A percentile compares a stretch with the other conserved stretches of the same genome.
These are phyloP conservation scores for Miscanthus lutarioriparius DNA, from an alignment of 176 grass and related monocot genomes.

Conservation along the genomic window DNA sequence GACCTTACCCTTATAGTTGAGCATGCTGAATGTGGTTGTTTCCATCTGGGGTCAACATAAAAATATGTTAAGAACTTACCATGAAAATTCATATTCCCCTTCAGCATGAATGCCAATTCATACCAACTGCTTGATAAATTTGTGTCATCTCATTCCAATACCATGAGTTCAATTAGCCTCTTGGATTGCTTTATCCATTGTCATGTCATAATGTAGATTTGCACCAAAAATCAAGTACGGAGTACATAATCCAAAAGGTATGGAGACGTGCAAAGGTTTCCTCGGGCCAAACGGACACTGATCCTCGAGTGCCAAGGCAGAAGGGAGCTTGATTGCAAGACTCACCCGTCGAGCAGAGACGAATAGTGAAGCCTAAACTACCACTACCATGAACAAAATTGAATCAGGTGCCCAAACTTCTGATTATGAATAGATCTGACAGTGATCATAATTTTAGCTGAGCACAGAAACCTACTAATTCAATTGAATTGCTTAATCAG, in stretches of 20 bases:
- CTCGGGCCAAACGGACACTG: too few species aligned
- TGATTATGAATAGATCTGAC: background rate
- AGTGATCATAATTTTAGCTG: background rate
- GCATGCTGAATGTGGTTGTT: background rate
- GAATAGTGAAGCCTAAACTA: background rate
- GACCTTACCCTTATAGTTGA: background rate
- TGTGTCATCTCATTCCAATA: background rate
- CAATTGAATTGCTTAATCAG: background rate
- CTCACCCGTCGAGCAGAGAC: too few species aligned
- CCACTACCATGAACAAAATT: background rate
- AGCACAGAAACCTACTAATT: background rate
- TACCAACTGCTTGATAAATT: background rate
- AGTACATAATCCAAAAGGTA: background rate
- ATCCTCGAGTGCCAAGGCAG: too few species aligned
- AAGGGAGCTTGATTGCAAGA: too few species aligned
- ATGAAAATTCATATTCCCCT: background rate
- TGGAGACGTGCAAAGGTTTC: too few species aligned
- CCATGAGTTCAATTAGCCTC: background rate
- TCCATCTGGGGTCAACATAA: background rate
- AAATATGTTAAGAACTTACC: background rate
- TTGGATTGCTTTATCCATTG: background rate
- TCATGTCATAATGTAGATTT: constrained; percentile 11
- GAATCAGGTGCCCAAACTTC: background rate
- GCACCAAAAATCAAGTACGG: constrained; percentile 2
- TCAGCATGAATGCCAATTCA: background rate